These are phyloP conservation scores for Striga hermonthica DNA, from an alignment of 305 asterid genomes.

Conservation along the genomic window DNA sequence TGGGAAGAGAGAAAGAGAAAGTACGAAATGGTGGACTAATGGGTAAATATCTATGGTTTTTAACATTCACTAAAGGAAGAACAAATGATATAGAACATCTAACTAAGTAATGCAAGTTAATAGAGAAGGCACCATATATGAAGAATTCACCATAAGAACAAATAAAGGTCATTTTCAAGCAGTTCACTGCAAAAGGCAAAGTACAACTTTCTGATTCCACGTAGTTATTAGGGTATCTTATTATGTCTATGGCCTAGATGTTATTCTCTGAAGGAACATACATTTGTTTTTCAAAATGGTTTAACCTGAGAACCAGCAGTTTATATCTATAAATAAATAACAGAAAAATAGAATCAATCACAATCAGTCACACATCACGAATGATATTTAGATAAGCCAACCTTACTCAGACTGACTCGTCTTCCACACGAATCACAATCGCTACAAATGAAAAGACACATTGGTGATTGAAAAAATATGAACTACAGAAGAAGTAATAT, in stretches of 20 bases:
- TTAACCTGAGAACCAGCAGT: slow-evolving; percentile 1
- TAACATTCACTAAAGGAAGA: not conserved
- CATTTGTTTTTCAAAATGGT: slow-evolving; percentile 1
- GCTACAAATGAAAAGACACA: slow-evolving; percentile 9
- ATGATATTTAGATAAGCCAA: slow-evolving; percentile 4
- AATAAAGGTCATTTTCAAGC: too few relatives aligned
- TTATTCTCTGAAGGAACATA: slow-evolving; percentile 2
- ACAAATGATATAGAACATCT: too few relatives aligned
- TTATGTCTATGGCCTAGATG: not conserved
- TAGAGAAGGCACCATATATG: too few relatives aligned
- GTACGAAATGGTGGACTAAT: not conserved
- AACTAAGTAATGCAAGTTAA: too few relatives aligned
- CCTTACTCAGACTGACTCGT: slow-evolving; percentile 9
- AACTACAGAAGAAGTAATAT: slow-evolving; percentile 8
- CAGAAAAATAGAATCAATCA: too few relatives aligned
- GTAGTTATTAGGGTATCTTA: not conserved
- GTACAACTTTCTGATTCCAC: too few relatives aligned
- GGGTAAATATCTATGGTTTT: slow-evolving; percentile 11
- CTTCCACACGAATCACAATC: slow-evolving; percentile 17
- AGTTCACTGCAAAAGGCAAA: too few relatives aligned
- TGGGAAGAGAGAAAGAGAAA: too few relatives aligned
- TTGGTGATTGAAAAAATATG: not conserved
- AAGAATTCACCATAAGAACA: too few relatives aligned
- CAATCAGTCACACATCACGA: not conserved
- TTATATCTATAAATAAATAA: not conserved